Base-by-base conservation (phyloP, 306 rosid genomes). In the Hylodesmum podocarpum region DNA sequence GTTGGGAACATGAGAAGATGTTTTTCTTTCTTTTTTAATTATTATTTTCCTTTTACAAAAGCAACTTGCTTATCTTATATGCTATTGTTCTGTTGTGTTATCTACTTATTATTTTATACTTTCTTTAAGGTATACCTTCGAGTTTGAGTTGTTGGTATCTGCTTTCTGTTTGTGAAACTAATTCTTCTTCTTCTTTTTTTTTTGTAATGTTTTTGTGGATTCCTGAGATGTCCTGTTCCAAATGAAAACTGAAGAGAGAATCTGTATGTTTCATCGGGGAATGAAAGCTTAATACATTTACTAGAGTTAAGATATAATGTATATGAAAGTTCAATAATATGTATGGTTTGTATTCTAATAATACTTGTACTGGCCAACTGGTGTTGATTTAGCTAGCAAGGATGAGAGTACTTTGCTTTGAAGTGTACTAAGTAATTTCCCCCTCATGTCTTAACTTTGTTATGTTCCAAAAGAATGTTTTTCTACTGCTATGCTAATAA, bases 51-150 rank as follows among this genome's bases (percentile, higher is more conserved):
- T 27, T 78, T 25, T 53, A 18, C 25, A 41, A 31, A 55, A 15
- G 33, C 39, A 5, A n/a, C 12, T 55, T 65, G 40, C 71, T 73
- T 67, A 27, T 25, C 29, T 11, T 77, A 65, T 47, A 28, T 49
- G 54, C 44, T 39, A 16, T 54, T 58, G 44, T 54, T 71, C 78
- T 72, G 76, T 34, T 62, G 63, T 15, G 11, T 61, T 34, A 39
- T 73, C 5, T 57, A 13, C 3, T 50, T 18, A 11, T 19, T 68
- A 40, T 28, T 69, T 34, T 33, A 3, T 54, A 2, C 4, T 68
- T 22, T 11, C 7, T 47, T 57, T 58, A 47, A 14, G 46, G 31
- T 33, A 18, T 73, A 15, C 8, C 66, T 27, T 53, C 39, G 19
- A 64, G 40, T 71, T 70, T 71, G 27, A 61, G 44, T 69, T 54